Conservation (phyloP, 139 green algal species). For the Auxenochlorella pyrenoidosa region DNA sequence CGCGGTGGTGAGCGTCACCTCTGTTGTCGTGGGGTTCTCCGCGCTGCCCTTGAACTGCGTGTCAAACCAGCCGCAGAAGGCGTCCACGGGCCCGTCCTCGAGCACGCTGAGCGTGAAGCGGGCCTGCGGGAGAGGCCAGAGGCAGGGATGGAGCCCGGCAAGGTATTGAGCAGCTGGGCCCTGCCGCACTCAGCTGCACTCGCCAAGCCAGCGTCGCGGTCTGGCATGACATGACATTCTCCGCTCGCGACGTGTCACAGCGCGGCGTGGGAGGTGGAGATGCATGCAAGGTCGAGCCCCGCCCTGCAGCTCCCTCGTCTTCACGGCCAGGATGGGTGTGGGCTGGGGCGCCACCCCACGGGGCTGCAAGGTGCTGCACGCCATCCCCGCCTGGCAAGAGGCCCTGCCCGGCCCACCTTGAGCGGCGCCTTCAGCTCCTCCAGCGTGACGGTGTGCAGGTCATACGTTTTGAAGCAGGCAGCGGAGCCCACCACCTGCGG, state of each 20-base stretch:
- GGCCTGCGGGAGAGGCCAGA: slow-evolving; percentile 26
- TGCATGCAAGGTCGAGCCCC: too few species aligned
- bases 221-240: too few species aligned
- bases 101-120: slow-evolving; percentile 63
- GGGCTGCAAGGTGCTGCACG: too few species aligned
- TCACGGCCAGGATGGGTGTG: too few species aligned
- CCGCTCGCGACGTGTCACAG: too few species aligned
- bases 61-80: slow-evolving; percentile 93
- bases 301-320: too few species aligned
- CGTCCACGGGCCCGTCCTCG: slow-evolving; percentile 79
- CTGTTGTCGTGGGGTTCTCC: slow-evolving; percentile 71
- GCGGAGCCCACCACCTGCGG: slow-evolving; percentile 72
- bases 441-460: slow-evolving; percentile 85
- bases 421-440: slow-evolving; percentile 82
- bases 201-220: too few species aligned
- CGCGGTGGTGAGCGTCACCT: slow-evolving; percentile 84
- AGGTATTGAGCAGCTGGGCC: neutral
- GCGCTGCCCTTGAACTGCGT: slow-evolving; percentile 78
- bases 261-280: too few species aligned
- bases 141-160: neutral
- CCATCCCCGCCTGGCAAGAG: neutral
- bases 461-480: slow-evolving; percentile 82
- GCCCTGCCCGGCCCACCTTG: slow-evolving; percentile 20
- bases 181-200: neutral
- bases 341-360: too few species aligned